Evolutionary conservation across 495 filamentous ascomycete species (phyloP), one percentile per base, ranked within the genome.

Genomic region (Penicillium desertorum): DNA sequence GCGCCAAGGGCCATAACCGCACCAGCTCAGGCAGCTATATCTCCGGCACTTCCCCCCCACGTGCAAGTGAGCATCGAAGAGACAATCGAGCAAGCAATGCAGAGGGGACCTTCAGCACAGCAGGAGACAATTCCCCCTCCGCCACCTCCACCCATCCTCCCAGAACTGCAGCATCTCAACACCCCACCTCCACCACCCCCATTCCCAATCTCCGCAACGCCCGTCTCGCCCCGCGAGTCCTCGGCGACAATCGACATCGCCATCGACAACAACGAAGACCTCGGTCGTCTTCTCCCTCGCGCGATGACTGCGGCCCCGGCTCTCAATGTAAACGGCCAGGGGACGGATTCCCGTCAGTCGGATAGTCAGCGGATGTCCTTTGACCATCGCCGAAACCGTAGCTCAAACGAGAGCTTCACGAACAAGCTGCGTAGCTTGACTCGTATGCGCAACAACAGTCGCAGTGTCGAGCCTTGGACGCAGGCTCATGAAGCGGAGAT

Each of bases 161-260:
- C 86, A 49, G 88, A 96, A 61, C 82, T 96, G n/a, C 88, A 91
- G 66, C 91, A 96, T 71, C 81, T 96, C 9, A 85, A 86, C 27
- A 76, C 88, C 3, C 86, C 86, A 1, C 88, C 80, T 37, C 82
- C 83, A 49, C 83, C 71, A 51, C 86, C 81, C 60, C 80, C 73
- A 37, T 74, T 69, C 27, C 65, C 62, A 36, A 57, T 69, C 17
- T 49, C 63, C 2, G 57, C 61, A 19, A 56, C 47, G 23, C 56
- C 62, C 27, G 58, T 64, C 22, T 76, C 77, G 4, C 78, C 77
- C 27, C 73, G 72, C 50, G 73, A 69, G 19, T 82, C 73, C 39
- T 74, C 72, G 0, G 87, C 81, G 5, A 84, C 84, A 20, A 90
- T 90, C 52, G 86, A 88, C 58, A 86, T 90, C 58, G 86, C 86